Base-by-base conservation (phyloP, 768 basidiomycete genomes). In the Clathrus columnatus region DNA sequence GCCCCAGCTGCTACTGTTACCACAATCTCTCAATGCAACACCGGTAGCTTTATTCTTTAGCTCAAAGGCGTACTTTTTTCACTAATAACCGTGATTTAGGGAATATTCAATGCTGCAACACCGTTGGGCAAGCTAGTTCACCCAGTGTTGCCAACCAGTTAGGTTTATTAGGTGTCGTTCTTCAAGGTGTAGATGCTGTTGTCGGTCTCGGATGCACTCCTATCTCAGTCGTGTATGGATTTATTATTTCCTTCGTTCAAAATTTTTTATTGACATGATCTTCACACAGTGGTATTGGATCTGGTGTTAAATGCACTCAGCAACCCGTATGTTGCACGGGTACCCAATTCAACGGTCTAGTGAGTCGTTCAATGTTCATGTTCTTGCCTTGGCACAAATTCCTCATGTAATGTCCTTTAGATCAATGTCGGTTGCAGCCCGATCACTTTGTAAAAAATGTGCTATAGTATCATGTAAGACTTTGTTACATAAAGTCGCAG, bases 111-210 rank as follows among this genome's bases (percentile, higher is more conserved):
- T 68, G 69, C 63, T 71, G 69, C 61, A 61, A 69, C 55, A 63
- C 60, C 36, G 61, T 67, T 42, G 53, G 65, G 51, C 20, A 20
- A 2, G 65, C 62, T 3, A 50, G 36, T 36, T 59, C 57, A 4
- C 28, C 56, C 17, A 50, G 20, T 14, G 63, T 87, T 62, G 85
- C 85, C 0, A 63, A 63, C 7, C 42, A 63, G 48, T 26, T 62
- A 27, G 61, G 62, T 27, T 47, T 63, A 20, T 58, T 66, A 18
- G 67, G 65, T 14, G 51, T 68, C 48, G 57, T 61, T 24, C 51
- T 65, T 29, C 47, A 52, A 11, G 60, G 60, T 51, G 18, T 61
- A 47, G 54, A 57, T 17, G 61, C 48, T n/a, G 59, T 60, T 10
- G 53, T 66, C 41, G 65, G 47, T 18, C 60, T 20, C 70, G 54